phyloP scores from a whole-genome alignment of 768 basidiomycete species.

The Paxillus ammoniavirescens region DNA sequence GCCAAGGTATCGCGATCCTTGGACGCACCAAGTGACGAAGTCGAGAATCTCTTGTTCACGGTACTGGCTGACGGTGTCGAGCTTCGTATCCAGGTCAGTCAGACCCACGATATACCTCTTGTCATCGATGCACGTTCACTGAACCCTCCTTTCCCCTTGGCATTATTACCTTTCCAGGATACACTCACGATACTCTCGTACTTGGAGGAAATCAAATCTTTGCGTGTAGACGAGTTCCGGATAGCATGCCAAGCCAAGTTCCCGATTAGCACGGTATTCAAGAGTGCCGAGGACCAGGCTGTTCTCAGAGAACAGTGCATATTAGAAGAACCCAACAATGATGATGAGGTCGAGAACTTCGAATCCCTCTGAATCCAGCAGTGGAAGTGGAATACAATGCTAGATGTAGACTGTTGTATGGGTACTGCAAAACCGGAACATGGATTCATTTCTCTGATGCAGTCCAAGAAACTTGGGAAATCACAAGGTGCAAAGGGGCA shows the following conservation, averaged over 20 bases:
- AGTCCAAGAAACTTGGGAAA: slow-evolving; percentile 33
- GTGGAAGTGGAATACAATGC: too few species aligned
- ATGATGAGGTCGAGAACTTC: slow-evolving; percentile 19
- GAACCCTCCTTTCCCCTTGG: not conserved
- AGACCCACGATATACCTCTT: not conserved
- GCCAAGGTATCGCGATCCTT: slow-evolving; percentile 56
- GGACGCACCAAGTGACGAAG: slow-evolving; percentile 50
- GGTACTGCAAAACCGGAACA: too few species aligned
- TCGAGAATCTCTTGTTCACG: slow-evolving; percentile 58
- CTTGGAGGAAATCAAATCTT: slow-evolving; percentile 48
- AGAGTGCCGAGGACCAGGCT: slow-evolving; percentile 48
- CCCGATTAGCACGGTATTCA: slow-evolving; percentile 66
- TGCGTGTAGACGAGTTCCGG: slow-evolving; percentile 61
- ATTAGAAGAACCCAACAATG: slow-evolving; percentile 15
- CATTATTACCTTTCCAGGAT: slow-evolving; percentile 38
- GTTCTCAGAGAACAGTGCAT: slow-evolving; percentile 31
- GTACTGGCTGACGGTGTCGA: slow-evolving; percentile 41
- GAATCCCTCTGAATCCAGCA: slow-evolving; percentile 12
- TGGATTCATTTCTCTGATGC: too few species aligned
- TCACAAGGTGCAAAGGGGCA: slow-evolving; percentile 42
- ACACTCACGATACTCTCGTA: slow-evolving; percentile 49
- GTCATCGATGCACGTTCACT: not conserved
- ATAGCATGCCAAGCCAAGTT: slow-evolving; percentile 52
- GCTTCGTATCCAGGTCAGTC: slow-evolving; percentile 49
- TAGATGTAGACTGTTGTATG: not conserved